Evolutionary conservation across 1,284 basidiomycete genomes (phyloP).

Genomic region (Leccinum huronense): DNA sequence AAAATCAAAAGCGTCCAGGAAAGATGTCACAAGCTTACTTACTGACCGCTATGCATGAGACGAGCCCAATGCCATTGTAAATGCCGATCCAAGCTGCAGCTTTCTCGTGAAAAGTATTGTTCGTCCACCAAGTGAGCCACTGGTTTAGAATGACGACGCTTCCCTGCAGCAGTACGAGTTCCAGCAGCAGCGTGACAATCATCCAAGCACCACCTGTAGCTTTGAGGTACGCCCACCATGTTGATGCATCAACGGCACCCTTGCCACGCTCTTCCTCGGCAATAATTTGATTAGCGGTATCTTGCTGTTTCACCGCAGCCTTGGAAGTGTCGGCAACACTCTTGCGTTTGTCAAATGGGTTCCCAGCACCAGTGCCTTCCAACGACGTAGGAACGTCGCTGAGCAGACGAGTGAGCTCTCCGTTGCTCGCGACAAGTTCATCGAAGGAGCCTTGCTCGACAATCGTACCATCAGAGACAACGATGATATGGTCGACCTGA

Average conservation of each 20-base stretch:
- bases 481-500: constrained; percentile 55
- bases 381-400: constrained; percentile 37
- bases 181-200: constrained; percentile 21
- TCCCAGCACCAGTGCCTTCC: constrained; percentile 34
- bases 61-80: constrained; percentile 36
- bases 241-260: constrained; percentile 50
- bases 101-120: constrained; percentile 35
- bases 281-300: constrained; percentile 45
- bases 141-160: constrained; percentile 26
- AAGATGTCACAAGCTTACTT: constrained; percentile 12
- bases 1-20: constrained; percentile 16
- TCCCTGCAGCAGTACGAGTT: constrained; percentile 20
- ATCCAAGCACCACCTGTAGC: constrained; percentile 26
- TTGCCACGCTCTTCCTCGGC: constrained; percentile 56
- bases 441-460: constrained; percentile 43
- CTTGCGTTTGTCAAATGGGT: constrained; percentile 29
- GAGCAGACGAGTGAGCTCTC: constrained; percentile 38
- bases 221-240: constrained; percentile 33
- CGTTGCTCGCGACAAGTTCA: constrained; percentile 38
- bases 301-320: constrained; percentile 14
- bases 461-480: constrained; percentile 46
- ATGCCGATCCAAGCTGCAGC: constrained; percentile 31
- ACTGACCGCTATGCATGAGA: constrained; percentile 39
- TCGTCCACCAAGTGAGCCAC: constrained; percentile 35
- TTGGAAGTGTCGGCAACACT: constrained; percentile 15